Percentiles rank a stretch among this genome's conserved stretches.
Conservation (phyloP, 169 alveolate species). For the Plasmodium gallinaceum region DNA sequence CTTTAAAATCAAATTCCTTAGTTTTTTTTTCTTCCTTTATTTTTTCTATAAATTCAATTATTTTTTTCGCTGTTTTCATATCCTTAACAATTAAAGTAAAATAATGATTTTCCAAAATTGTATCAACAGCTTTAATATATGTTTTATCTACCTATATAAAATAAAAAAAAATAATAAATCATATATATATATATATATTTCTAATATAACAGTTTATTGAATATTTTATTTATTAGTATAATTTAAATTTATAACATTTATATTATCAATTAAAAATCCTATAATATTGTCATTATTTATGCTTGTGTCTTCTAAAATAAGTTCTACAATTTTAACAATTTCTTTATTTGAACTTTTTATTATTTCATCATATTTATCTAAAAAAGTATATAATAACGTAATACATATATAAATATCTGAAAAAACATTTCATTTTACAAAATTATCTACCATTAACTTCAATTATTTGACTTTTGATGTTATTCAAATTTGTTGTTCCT, state of each 20-base stretch:
- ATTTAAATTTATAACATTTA: constrained; percentile 37
- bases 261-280: constrained; percentile 68
- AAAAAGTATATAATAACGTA: not conserved
- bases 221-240: constrained; percentile 8
- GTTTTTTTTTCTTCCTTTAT: constrained; percentile 63
- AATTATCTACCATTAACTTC: constrained; percentile 63
- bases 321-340: constrained; percentile 64
- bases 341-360: constrained; percentile 75
- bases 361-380: constrained; percentile 71
- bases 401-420: not conserved
- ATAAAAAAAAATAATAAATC: not conserved
- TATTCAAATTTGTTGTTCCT: constrained; percentile 60
- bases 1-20: constrained; percentile 63
- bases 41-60: constrained; percentile 74
- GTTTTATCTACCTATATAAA: constrained; percentile 57
- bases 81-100: constrained; percentile 69
- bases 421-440: not conserved
- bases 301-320: constrained; percentile 37
- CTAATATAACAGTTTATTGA: not conserved
- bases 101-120: constrained; percentile 58
- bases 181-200: not conserved
- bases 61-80: constrained; percentile 71
- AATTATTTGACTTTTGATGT: constrained; percentile 64
- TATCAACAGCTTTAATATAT: constrained; percentile 67
- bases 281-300: constrained; percentile 58